Evolutionary conservation across 345 rosid species (phyloP).

Genomic region (Viola odorata): DNA sequence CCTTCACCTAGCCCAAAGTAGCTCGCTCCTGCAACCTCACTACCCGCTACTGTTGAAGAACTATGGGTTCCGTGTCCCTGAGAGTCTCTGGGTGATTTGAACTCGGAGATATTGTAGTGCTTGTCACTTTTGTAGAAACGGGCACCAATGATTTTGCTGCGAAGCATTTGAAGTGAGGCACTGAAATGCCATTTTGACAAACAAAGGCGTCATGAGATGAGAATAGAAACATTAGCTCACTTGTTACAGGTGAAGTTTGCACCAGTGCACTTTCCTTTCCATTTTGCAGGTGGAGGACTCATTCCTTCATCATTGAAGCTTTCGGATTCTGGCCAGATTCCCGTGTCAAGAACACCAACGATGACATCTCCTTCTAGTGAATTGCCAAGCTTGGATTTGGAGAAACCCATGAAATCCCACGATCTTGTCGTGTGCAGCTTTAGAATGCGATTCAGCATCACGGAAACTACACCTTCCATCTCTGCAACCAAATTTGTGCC

Average conservation of each 20-base stretch:
- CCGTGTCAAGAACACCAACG: conserved; percentile 27
- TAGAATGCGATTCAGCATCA: conserved; percentile 18
- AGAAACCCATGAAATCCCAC: conserved; percentile 24
- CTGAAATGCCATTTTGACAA: not conserved
- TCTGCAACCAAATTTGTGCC: conserved; percentile 6
- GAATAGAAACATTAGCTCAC: conserved; percentile 1
- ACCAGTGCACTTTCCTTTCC: conserved; percentile 29
- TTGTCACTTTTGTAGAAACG: conserved; percentile 11
- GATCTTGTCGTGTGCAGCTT: conserved; percentile 32
- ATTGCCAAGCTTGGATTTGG: conserved; percentile 3
- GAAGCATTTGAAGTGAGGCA: not conserved
- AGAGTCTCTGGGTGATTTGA: conserved; percentile 24
- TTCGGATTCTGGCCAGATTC: conserved; percentile 28
- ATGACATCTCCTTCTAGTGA: conserved; percentile 17
- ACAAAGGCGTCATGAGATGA: not conserved
- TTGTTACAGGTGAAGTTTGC: conserved; percentile 35
- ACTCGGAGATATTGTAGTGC: not conserved
- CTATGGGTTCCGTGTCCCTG: conserved; percentile 34
- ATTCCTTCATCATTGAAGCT: conserved; percentile 23
- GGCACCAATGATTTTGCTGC: conserved; percentile 31
- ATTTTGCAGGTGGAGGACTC: conserved; percentile 22
- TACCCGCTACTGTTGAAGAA: conserved; percentile 33
- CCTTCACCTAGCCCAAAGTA: conserved; percentile 26
- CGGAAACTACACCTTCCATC: conserved; percentile 27
- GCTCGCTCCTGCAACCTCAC: conserved; percentile 15